Evolutionary conservation across 2,329 filamentous ascomycete genomes (phyloP), one percentile per base, ranked within the genome.

Genomic region (Macrophomina tecta): DNA sequence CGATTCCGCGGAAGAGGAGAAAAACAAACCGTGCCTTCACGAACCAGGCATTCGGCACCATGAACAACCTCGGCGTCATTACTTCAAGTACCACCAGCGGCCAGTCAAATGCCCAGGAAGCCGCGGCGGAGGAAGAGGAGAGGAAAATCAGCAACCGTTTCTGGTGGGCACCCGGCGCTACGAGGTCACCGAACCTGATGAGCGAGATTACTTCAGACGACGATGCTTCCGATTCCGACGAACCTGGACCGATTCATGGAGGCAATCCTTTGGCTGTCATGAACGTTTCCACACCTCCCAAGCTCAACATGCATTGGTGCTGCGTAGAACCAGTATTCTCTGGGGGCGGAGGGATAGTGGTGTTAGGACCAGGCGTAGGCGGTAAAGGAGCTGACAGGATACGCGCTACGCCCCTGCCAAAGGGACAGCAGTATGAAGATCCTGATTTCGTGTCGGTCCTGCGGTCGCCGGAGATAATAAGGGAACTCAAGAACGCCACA

Each of bases 311-410:
- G 73, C 82, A 84, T 69, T 88, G 86, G 86, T 88, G 86, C 72
- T 88, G 86, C 69, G 82, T 85, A 4, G 85, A 87, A 70, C 86
- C 86, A 16, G 83, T 86, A 60, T 87, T 87, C 70, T 87, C 85
- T 32, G 85, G 85, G 9, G 85, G 86, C 9, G 86, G 86, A 56
- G 85, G 85, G 14, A 87, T 88, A 68, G 85, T 84, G 42, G 85
- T 87, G 62, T 77, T 84, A 14, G 84, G 84, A n/a, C 77, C 76
- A 62, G 77, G 76, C 46, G 72, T 79, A 34, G 80, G 81, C 3
- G 83, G 81, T 68, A 81, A 82, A 69, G 85, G 85, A 53, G 83
- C 83, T 16, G 85, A 87, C 68, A 82, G 83, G 69, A 82, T 87
- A 62, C 82, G 86, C 64, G 85, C 86, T 49, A 85, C 84, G 30